phyloP scores from a whole-genome alignment of 192 early-diverging fungal genomes.

The Coemansia sp. region DNA sequence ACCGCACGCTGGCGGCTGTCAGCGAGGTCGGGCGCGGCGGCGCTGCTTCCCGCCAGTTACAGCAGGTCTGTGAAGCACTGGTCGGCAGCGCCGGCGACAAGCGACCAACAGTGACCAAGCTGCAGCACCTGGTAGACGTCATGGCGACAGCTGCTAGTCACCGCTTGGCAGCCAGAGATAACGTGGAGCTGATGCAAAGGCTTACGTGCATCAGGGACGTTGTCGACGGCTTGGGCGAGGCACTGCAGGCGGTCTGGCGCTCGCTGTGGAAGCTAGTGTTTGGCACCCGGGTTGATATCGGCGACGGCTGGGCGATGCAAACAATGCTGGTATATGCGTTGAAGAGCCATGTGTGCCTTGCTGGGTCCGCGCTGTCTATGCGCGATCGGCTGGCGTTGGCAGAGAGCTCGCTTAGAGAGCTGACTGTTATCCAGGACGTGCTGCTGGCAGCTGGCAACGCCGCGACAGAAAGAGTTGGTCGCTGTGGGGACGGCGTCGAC shows the following conservation, averaged over 20 bases:
- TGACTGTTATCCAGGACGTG: conserved; percentile 22
- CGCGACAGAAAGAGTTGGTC: neutral
- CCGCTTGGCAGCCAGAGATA: neutral
- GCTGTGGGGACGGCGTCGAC: neutral
- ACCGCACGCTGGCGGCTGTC: conserved; percentile 31
- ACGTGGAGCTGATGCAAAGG: neutral
- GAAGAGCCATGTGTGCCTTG: neutral
- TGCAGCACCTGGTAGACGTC: conserved; percentile 26
- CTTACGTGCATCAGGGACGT: conserved; percentile 12
- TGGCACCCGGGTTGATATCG: neutral
- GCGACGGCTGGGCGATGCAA: conserved; percentile 20
- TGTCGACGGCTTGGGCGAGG: conserved; percentile 20
- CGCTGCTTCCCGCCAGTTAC: conserved; percentile 13
- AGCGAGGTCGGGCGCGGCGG: conserved; percentile 29
- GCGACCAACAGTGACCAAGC: neutral
- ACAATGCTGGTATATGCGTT: conserved; percentile 17
- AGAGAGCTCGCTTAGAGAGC: conserved; percentile 32
- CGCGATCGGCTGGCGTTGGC: conserved; percentile 18
- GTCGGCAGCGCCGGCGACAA: neutral
- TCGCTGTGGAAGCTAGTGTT: conserved; percentile 38
- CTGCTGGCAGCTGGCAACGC: neutral
- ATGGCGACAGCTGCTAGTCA: conserved; percentile 16
- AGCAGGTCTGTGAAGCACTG: conserved; percentile 1
- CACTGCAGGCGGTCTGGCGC: conserved; percentile 28
- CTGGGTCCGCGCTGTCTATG: neutral